Evolutionary conservation across 805 yeast genomes (phyloP).

Genomic region (Ogataea methanolica): DNA sequence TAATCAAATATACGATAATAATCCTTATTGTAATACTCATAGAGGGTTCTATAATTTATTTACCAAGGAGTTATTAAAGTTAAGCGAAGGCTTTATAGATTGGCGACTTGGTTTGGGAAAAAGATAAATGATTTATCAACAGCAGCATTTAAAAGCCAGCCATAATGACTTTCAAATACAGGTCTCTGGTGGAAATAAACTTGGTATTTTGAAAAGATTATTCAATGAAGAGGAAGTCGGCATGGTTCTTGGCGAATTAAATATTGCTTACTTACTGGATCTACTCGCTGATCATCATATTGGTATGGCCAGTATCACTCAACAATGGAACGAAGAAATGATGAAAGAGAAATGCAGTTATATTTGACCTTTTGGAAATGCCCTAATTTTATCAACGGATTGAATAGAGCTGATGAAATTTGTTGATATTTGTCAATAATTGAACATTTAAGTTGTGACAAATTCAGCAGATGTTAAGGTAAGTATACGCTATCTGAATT

Average conservation of each 20-base stretch:
- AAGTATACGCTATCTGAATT: constrained; percentile 8
- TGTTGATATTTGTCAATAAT: constrained; percentile 12
- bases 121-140: too few relatives aligned
- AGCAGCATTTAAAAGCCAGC: too few relatives aligned
- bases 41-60: too few relatives aligned
- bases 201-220: constrained; percentile 64
- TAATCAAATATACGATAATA: too few relatives aligned
- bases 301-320: constrained; percentile 68
- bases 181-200: constrained; percentile 95
- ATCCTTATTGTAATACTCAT: too few relatives aligned
- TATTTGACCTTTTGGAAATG: constrained; percentile 76
- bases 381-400: constrained; percentile 60
- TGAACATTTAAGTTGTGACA: constrained; percentile 26
- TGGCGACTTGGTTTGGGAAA: too few relatives aligned
- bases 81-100: too few relatives aligned
- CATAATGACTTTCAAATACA: too few relatives aligned
- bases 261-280: constrained; percentile 73
- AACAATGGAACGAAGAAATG: constrained; percentile 52
- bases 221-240: constrained; percentile 43
- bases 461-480: constrained; percentile 21
- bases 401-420: constrained; percentile 34
- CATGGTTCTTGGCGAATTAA: constrained; percentile 52
- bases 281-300: constrained; percentile 96
- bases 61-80: too few relatives aligned
- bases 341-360: constrained; percentile 40